A percentile compares a stretch with the other conserved stretches of the same genome.
These are phyloP conservation scores for Candida andamanensis DNA, from an alignment of 805 yeast genomes.

Conservation along the genomic window DNA sequence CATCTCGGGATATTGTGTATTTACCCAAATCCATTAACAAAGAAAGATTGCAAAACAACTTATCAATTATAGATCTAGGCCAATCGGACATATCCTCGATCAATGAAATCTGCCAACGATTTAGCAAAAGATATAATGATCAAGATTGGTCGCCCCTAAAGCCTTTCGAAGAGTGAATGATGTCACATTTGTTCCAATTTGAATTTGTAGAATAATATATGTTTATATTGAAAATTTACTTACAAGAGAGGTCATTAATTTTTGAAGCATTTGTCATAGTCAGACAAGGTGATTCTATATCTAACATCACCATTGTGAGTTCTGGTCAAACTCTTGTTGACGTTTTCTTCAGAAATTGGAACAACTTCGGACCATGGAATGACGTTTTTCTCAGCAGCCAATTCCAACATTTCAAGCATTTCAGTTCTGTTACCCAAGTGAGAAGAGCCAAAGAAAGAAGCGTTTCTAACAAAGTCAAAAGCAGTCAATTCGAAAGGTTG, in stretches of 20 bases:
- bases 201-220: too few relatives aligned
- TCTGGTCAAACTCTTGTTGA: conserved; percentile 51
- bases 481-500: conserved; percentile 44
- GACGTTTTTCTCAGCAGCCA: conserved; percentile 56
- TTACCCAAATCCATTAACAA: conserved; percentile 33
- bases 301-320: conserved; percentile 52
- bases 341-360: conserved; percentile 48
- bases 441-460: conserved; percentile 53
- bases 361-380: conserved; percentile 61
- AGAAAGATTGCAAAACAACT: conserved; percentile 28
- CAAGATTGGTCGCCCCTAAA: conserved; percentile 29
- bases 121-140: conserved; percentile 27
- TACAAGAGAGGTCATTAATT: too few relatives aligned
- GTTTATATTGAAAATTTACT: too few relatives aligned
- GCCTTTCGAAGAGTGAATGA: conserved; percentile 14
- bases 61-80: conserved; percentile 25
- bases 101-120: conserved; percentile 20
- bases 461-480: conserved; percentile 45
- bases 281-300: conserved; percentile 59
- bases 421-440: conserved; percentile 59
- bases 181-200: too few relatives aligned
- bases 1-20: conserved; percentile 50
- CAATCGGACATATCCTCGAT: conserved; percentile 33
- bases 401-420: conserved; percentile 58
- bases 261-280: conserved; percentile 45